Base-by-base conservation (phyloP, 2,329 filamentous ascomycete genomes). In the Cladosporium sphaerospermum region DNA sequence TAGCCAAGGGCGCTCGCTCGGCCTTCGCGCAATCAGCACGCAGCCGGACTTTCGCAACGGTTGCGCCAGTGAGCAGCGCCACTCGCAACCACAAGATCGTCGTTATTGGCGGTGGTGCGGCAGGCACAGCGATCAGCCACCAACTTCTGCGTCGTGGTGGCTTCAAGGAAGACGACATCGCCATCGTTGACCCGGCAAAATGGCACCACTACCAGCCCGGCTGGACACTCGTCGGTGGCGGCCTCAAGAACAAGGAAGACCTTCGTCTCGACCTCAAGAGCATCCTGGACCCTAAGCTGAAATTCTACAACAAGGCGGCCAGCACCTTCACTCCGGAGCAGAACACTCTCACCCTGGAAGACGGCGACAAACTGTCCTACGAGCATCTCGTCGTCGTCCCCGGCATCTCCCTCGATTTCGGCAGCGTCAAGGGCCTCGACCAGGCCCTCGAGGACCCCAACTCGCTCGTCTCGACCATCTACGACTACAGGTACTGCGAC, bases 181-280 rank as follows among this genome's bases (percentile, higher is more conserved):
- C 83, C 28, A 61, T 86, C 23, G 69, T 86, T 41, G 83, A 86
- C 57, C 83, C 83, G 0, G 75, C 83, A 1, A 64, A 70, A 58
- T 83, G 76, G 74, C 83, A 86, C 63, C 75, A 86, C 69, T 86
- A 85, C 64, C 83, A 86, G 66, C 82, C 83, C 1, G 83, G 83
- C 51, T 86, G 83, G 83, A 86, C 84, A 2, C 73, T 86, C 1
- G 83, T 86, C 2, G 83, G 83, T 41, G 82, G 80, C 37, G 83
- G 83, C 3, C 73, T 86, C 37, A 85, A 85, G 67, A 76, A 72
- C 44, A 83, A 82, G 63, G 72, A 83, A 57, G 76, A 83, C 19
- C 68, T 86, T 53, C 75, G 76, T 44, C 67, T 70, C 53, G 77
- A 77, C 1, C 63, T 85, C 37, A 61, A 70, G 4, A 69, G 69